These are phyloP conservation scores for Botrytis squamosa DNA, from an alignment of 2,329 filamentous ascomycete species.

Conservation along the genomic window DNA sequence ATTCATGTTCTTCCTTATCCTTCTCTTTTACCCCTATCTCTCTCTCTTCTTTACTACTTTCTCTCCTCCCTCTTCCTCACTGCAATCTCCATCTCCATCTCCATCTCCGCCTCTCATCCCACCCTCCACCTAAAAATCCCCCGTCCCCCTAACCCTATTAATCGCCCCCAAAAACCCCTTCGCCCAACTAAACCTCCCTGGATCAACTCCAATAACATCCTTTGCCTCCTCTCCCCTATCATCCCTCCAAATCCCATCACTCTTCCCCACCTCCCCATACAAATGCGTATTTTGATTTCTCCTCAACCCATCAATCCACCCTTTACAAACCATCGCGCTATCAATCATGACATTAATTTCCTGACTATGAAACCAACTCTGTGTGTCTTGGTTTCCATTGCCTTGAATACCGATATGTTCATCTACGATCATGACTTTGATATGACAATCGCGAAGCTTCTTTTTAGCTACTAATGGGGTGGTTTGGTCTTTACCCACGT, in stretches of 20 bases:
- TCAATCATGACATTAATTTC: constrained; percentile 78
- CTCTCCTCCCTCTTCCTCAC: no score
- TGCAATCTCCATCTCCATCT: no score
- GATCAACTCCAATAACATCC: constrained; percentile 52
- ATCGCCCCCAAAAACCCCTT: constrained; percentile 58
- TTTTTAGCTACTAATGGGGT: constrained; percentile 63
- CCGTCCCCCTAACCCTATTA: constrained; percentile 55
- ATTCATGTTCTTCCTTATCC: not conserved
- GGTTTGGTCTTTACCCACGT: constrained; percentile 72
- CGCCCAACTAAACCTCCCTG: constrained; percentile 56
- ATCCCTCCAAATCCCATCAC: constrained; percentile 65
- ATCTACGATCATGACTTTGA: constrained; percentile 76
- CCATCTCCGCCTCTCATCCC: fast-evolving
- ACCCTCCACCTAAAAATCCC: constrained; percentile 46
- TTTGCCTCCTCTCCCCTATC: constrained; percentile 47
- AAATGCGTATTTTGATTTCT: constrained; percentile 65
- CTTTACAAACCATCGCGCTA: constrained; percentile 55
- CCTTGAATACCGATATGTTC: constrained; percentile 67
- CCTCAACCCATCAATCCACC: constrained; percentile 61
- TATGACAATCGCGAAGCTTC: constrained; percentile 68
- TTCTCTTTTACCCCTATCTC: not conserved
- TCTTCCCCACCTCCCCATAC: constrained; percentile 53
- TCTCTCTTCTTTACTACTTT: no score
- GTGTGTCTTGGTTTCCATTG: constrained; percentile 78
- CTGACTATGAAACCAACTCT: constrained; percentile 75